Base-by-base conservation (phyloP, 2,329 filamentous ascomycete species). In the Sporothrix schenckii region DNA sequence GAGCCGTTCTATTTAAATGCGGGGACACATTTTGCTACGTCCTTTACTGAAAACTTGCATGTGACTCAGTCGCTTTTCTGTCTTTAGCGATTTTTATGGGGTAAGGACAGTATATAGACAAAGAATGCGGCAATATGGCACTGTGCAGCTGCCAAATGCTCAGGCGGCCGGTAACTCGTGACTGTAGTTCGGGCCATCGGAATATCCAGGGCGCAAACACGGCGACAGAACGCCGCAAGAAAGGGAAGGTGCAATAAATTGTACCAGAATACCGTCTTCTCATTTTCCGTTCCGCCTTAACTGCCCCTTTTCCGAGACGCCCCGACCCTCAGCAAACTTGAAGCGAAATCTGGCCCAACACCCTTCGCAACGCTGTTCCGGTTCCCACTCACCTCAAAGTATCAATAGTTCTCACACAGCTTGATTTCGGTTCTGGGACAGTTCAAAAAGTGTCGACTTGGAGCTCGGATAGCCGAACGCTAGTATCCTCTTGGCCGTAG, bases 131-230 rank as follows among this genome's bases (percentile, higher is more conserved):
- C 34, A 44, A 44, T 16, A 11, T 11, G 30, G 52, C 63, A 70
- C 69, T 70, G 68, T 70, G 68, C 21, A 50, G 16, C 19, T 4
- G 53, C 53, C 41, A 52, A 14, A 52, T 34, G 30, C 56, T 1
- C 16, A 34, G 41, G 39, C 30, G 14, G 14, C 50, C 68, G 68
- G 68, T 24, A 52, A 58, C 21, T 66, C 53, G 67, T 72, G 61
- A 61, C 39, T 69, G 71, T 47, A 53, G 56, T 47, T 71, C 72
- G 72, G 72, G 60, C 72, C 69, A 73, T 73, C 72, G 72, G 72
- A 73, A 71, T 61, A 53, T 68, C 21, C 49, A 72, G 66, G 71
- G 24, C 54, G 10, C 27, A 30, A 53, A 52, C 21, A 21, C 53
- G 24, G 14, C 14, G 41, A 41, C 44, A 52, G 41, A 24, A 27